Conservation (phyloP, 345 rosid genomes). For the Rubroshorea leprosula region DNA sequence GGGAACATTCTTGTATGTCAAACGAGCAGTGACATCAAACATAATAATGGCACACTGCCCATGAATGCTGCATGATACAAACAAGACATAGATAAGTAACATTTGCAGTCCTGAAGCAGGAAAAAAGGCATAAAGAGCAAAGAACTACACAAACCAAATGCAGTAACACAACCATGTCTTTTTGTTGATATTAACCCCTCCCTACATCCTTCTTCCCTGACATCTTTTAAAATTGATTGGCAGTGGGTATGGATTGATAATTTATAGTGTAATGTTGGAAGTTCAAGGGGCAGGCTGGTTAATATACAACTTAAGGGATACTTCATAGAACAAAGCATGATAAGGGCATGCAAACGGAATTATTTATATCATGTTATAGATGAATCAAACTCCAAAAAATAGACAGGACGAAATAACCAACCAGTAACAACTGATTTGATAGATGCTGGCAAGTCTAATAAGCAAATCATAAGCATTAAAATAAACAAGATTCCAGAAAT, state of each 20-base stretch:
- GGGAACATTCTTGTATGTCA: slow-evolving; percentile 98
- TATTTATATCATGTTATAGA: too few relatives aligned
- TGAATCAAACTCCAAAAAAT: too few relatives aligned
- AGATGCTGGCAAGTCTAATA: neutral
- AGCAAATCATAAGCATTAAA: neutral
- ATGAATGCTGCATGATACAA: slow-evolving; percentile 63
- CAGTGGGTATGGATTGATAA: neutral
- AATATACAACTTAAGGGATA: too few relatives aligned
- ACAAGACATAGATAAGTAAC: neutral
- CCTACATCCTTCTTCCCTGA: neutral
- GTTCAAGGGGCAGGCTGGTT: too few relatives aligned
- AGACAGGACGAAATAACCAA: too few relatives aligned
- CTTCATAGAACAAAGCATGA: too few relatives aligned
- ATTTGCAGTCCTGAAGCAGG: too few relatives aligned
- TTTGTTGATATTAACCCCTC: neutral
- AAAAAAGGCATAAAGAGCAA: too few relatives aligned
- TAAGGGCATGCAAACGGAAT: too few relatives aligned
- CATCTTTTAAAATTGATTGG: neutral
- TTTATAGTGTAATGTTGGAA: neutral
- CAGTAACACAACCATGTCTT: neutral
- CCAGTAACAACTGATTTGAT: neutral
- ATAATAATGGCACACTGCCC: slow-evolving; percentile 97
- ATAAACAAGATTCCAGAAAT: neutral
- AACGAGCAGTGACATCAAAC: slow-evolving; percentile 95
- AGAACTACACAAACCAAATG: neutral